Base-by-base conservation (phyloP, 2,329 filamentous ascomycete species). In the Pseudogymnoascus sp. region DNA sequence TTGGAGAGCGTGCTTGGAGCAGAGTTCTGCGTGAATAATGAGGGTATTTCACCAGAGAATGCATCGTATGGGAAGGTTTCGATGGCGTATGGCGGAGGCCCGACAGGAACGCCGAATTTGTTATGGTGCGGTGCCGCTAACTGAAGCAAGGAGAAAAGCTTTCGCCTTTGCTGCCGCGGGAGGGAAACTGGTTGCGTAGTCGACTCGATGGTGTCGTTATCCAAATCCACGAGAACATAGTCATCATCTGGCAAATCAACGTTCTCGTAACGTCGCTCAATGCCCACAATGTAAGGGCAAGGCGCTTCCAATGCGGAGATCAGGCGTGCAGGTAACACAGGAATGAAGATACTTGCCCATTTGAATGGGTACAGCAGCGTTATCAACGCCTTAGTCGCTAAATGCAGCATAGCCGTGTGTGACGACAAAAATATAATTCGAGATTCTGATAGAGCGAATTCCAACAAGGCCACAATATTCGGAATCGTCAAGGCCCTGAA, bases 361-460 rank as follows among this genome's bases (percentile, higher is more conserved):
- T 91, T 89, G 61, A 97, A 79, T 6, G 92, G 93, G 73, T 96
- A 99, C 18, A 99, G 78, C 38, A 97, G 79, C 73, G 88, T 92
- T 33, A 85, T 84, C 63, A 97, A 79, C n/a, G 93, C 92, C 74
- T 92, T 87, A 70, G 90, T 95, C 37, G 92, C 93, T 50, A 97
- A 83, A 71, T 97, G 92, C 64, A 99, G 82, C 94, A 99, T 97
- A 60, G 92, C 88, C 1, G 93, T 94, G 74, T 99, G 92, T 1
- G 92, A 96, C 7, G 94, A 97, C 18, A 97, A 81, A 67, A 99
- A 87, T 72, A 99, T 96, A 75, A 99, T 97, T 64, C 93, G 89
- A 50, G 92, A 94, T 77, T 99, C 94, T 1, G 91, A 84, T 73
- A 99, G 82, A 68, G 91, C 90, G 75, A 93, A 97, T 78, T 99